phyloP scores from a whole-genome alignment of 2,329 filamentous ascomycete species.

The Lasiodiplodia theobromae region DNA sequence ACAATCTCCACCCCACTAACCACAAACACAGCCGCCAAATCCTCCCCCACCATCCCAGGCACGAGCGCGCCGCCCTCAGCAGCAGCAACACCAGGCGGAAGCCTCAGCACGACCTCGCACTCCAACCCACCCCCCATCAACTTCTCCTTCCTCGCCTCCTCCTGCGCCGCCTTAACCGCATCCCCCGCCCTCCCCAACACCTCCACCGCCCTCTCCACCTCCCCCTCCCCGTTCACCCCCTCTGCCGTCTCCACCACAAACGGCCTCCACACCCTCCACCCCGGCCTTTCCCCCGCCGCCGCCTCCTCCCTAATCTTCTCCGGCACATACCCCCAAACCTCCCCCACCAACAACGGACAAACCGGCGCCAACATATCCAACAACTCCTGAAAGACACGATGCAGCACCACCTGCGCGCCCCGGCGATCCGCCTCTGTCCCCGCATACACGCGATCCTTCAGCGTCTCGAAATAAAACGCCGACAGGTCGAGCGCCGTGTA shows the following conservation, averaged over 20 bases:
- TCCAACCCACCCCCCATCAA: constrained; percentile 82
- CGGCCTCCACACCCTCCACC: constrained; percentile 36
- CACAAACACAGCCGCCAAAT: constrained; percentile 52
- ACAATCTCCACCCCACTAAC: constrained; percentile 47
- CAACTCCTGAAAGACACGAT: constrained; percentile 72
- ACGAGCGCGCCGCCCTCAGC: constrained; percentile 36
- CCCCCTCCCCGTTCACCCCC: not conserved
- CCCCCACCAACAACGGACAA: constrained; percentile 83
- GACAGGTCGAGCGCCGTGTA: constrained; percentile 87
- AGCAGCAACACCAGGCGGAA: constrained; percentile 41
- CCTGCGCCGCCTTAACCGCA: constrained; percentile 77
- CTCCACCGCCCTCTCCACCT: constrained; percentile 45
- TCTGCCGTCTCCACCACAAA: constrained; percentile 32
- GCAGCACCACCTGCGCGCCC: constrained; percentile 64
- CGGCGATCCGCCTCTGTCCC: constrained; percentile 70
- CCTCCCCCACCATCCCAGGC: constrained; percentile 26
- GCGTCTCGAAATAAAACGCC: constrained; percentile 89
- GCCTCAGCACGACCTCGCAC: constrained; percentile 69
- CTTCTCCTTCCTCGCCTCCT: constrained; percentile 74
- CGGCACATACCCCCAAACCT: constrained; percentile 83
- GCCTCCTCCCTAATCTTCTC: constrained; percentile 62
- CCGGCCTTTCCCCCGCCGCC: constrained; percentile 34
- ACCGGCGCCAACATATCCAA: constrained; percentile 82
- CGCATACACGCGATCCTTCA: constrained; percentile 93
- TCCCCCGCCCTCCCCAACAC: constrained; percentile 60